Conservation (phyloP, 345 rosid genomes). For the Physaria fendleri region DNA sequence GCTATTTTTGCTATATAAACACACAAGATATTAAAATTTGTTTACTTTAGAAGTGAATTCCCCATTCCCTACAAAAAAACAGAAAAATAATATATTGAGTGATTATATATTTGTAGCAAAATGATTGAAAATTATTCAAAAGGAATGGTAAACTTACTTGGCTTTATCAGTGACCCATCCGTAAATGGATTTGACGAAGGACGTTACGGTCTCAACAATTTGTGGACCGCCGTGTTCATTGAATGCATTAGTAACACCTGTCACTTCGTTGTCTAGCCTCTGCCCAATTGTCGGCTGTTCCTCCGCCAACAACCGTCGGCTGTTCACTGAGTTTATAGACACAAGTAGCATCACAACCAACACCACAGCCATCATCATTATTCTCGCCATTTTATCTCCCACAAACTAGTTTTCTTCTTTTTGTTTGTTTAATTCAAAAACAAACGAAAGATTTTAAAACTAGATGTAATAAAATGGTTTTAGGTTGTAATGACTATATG, state of each 20-base stretch:
- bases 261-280: slow-evolving; percentile 13
- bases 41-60: no score
- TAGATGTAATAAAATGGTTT: background rate
- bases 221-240: slow-evolving; percentile 20
- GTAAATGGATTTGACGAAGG: slow-evolving; percentile 7
- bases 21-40: no score
- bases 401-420: background rate
- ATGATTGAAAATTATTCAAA: no score
- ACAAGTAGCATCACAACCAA: slow-evolving; percentile 19
- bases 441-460: background rate
- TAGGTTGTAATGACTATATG: background rate
- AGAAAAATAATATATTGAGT: background rate
- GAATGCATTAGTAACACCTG: slow-evolving; percentile 3
- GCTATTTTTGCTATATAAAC: no score
- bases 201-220: slow-evolving; percentile 12
- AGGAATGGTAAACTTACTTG: slow-evolving; percentile 9
- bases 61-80: no score
- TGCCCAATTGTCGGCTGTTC: slow-evolving; percentile 21
- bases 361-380: slow-evolving; percentile 3
- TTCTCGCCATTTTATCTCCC: slow-evolving; percentile 12
- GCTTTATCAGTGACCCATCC: slow-evolving; percentile 26
- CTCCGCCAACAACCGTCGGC: slow-evolving; percentile 14
- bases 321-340: background rate
- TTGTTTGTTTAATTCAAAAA: background rate
- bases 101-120: background rate